A percentile compares a stretch with the other conserved stretches of the same genome.
These are phyloP conservation scores for Alternaria brassicae DNA, from an alignment of 2,329 filamentous ascomycete species.

Conservation along the genomic window DNA sequence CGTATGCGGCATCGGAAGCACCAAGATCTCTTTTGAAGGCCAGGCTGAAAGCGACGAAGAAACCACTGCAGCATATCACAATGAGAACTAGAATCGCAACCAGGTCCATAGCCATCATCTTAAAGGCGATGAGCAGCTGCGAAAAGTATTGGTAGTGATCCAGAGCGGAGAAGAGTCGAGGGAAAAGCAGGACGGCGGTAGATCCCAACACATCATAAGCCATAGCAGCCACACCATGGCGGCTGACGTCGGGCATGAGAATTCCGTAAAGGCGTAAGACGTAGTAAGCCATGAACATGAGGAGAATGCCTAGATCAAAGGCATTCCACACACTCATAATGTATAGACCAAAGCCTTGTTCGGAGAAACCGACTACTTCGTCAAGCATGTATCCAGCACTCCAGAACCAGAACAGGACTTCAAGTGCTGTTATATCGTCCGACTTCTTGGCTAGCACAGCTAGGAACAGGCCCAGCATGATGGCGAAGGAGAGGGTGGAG, in stretches of 20 bases:
- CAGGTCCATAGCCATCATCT: constrained; percentile 90
- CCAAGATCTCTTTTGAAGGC: constrained; percentile 75
- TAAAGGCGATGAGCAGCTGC: constrained; percentile 90
- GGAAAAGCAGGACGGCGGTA: constrained; percentile 87
- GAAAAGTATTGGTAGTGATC: constrained; percentile 98
- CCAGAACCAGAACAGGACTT: constrained; percentile 97
- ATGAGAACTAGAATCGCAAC: constrained; percentile 85
- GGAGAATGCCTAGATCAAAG: constrained; percentile 87
- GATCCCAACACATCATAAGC: constrained; percentile 94
- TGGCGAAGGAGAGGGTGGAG: constrained; percentile 84
- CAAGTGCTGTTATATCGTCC: constrained; percentile 79
- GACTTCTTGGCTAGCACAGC: constrained; percentile 80
- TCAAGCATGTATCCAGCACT: constrained; percentile 96
- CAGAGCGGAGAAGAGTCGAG: constrained; percentile 88
- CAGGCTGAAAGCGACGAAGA: constrained; percentile 92
- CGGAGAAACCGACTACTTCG: constrained; percentile 93
- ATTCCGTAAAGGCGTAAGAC: constrained; percentile 88
- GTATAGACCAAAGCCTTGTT: constrained; percentile 94
- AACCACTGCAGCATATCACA: constrained; percentile 87
- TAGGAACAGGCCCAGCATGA: constrained; percentile 84
- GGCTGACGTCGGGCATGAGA: constrained; percentile 74
- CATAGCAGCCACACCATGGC: constrained; percentile 76
- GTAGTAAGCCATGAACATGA: constrained; percentile 88
- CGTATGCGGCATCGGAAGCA: constrained; percentile 79
- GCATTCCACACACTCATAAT: constrained; percentile 98